phyloP scores from a whole-genome alignment of 2,329 filamentous ascomycete genomes.

The Paracorniculantispora psalliotae region DNA sequence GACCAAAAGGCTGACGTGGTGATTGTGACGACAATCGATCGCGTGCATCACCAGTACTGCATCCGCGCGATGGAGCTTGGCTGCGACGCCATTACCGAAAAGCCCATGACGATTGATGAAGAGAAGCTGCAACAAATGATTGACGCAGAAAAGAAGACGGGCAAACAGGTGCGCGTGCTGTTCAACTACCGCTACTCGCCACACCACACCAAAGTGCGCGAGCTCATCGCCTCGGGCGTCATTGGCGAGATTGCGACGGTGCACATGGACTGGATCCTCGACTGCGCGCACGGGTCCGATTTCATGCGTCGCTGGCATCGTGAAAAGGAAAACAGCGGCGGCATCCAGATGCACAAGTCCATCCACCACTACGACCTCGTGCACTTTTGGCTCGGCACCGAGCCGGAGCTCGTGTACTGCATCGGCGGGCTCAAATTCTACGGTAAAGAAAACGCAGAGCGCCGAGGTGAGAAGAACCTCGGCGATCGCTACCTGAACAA shows the following conservation, averaged over 20 bases:
- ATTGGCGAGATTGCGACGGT: conserved; percentile 42
- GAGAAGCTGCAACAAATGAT: conserved; percentile 39
- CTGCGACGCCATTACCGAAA: conserved; percentile 46
- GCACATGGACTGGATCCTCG: conserved; percentile 47
- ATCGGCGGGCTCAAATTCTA: conserved; percentile 45
- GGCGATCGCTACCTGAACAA: conserved; percentile 36
- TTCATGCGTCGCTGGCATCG: conserved; percentile 48
- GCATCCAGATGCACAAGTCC: conserved; percentile 45
- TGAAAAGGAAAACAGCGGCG: conserved; percentile 43
- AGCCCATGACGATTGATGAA: conserved; percentile 48
- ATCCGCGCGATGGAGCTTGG: conserved; percentile 42
- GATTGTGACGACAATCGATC: conserved; percentile 46
- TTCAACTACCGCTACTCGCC: conserved; percentile 50
- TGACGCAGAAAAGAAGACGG: conserved; percentile 39
- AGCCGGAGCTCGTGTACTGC: conserved; percentile 39
- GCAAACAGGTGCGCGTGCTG: conserved; percentile 38
- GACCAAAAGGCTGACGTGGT: conserved; percentile 42
- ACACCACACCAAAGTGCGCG: conserved; percentile 45
- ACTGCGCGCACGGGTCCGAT: conserved; percentile 44
- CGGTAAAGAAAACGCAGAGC: conserved; percentile 44
- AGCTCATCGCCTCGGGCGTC: conserved; percentile 37
- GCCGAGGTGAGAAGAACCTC: conserved; percentile 36
- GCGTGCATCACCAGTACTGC: conserved; percentile 42
- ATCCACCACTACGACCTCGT: conserved; percentile 48
- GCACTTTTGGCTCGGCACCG: conserved; percentile 44